Percentiles rank a stretch among this genome's conserved stretches.
Conservation (phyloP, 768 basidiomycete species). For the Suillus americanus region DNA sequence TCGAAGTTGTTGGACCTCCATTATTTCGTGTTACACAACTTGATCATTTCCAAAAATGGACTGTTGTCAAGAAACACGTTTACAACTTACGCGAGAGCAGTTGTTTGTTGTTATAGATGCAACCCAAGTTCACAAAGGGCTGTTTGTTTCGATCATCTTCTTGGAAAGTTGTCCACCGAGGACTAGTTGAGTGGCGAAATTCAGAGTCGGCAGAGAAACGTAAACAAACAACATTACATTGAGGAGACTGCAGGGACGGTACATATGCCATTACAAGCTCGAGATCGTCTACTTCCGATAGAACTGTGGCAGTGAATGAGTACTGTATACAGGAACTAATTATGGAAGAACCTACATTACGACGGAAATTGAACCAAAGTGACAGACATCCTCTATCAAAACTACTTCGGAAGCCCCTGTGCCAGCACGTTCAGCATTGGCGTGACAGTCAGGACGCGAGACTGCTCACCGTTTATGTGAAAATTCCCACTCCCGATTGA, state of each 20-base stretch:
- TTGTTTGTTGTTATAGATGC: conserved; percentile 2
- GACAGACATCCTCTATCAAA: conserved; percentile 97
- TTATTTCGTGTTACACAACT: not conserved
- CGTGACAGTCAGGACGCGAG: conserved; percentile 12
- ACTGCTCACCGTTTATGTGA: conserved; percentile 83
- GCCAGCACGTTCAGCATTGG: conserved; percentile 12
- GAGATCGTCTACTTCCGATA: conserved; percentile 65
- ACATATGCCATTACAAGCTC: conserved; percentile 22
- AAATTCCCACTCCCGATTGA: conserved; percentile 98
- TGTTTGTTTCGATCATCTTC: not conserved
- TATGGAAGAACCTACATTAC: conserved; percentile 63
- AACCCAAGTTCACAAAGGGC: conserved; percentile 10
- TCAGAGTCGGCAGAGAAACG: conserved; percentile 15
- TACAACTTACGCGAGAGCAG: conserved; percentile 11
- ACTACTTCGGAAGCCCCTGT: conserved; percentile 91
- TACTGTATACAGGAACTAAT: conserved; percentile 12
- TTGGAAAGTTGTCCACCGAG: conserved; percentile 5
- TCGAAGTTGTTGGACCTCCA: not conserved
- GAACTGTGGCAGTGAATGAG: conserved; percentile 48
- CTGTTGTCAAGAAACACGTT: conserved; percentile 9
- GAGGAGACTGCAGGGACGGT: conserved; percentile 14
- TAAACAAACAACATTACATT: conserved; percentile 30
- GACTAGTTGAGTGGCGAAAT: conserved; percentile 12
- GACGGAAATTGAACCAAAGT: conserved; percentile 94
- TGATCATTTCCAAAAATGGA: conserved; percentile 14